Base-by-base conservation (phyloP, 2,329 filamentous ascomycete genomes). In the Emydomyces testavorans region DNA sequence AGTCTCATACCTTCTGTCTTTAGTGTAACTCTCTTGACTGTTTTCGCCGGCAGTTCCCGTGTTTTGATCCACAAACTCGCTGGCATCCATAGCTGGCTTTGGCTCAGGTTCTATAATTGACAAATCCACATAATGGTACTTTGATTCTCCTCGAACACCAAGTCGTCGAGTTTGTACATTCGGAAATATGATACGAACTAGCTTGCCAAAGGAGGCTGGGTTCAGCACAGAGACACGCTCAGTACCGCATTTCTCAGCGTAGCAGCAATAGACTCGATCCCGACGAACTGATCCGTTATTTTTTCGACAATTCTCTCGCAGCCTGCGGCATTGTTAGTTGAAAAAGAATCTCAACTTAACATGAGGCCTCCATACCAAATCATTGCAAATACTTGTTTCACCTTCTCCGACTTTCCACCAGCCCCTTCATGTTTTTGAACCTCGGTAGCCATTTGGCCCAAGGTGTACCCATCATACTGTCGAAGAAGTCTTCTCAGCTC, bases 161-260 rank as follows among this genome's bases (percentile, higher is more conserved):
- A 98, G 74, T 54, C 92, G 79, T 50, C 92, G 78, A 26, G 92
- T 98, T 67, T 94, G 90, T 18, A 98, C 82, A 35, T 89, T 90
- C 0, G 92, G 90, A 58, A 96, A 98, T 44, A 98, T 83, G 32
- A 98, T 90, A 26, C 92, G 81, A 28, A 98, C 92, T 36, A 98
- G 78, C 66, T 98, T 98, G 49, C 92, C 92, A 66, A 98, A 98
- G 23, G 90, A 96, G 7, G 92, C 92, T 35, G 92, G 92, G 61
- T 98, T 98, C 49, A 98, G 70, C 7, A 94, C 89, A 0, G 92
- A 93, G 32, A 96, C 93, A 60, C 89, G 80, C 62, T 96, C 89
- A 4, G 83, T 93, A 36, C 86, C 89, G 65, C 92, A 98, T 53
- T 86, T 80, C 21, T 85, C 88, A 40, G 90, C 92, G 65, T 98